A percentile compares a stretch with the other conserved stretches of the same genome.
These are phyloP conservation scores for Aschersonia sp. DNA, from an alignment of 2,329 filamentous ascomycete species.

Conservation along the genomic window DNA sequence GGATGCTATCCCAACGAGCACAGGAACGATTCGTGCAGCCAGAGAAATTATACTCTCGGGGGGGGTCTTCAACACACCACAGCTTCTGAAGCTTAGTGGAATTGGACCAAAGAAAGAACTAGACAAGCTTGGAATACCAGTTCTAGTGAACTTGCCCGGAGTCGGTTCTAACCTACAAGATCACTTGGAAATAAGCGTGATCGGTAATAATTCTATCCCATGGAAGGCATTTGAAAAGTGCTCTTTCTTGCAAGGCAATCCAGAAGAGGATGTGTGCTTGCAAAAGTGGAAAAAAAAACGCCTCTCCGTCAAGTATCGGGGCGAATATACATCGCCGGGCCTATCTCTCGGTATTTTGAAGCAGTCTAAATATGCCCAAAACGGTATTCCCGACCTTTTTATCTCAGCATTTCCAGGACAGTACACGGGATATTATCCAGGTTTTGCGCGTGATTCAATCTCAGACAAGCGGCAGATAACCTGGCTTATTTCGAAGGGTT, in stretches of 20 bases:
- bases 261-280: conserved; percentile 18
- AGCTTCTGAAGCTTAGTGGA: conserved; percentile 30
- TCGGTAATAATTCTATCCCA: background rate
- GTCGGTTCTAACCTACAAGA: background rate
- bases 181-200: background rate
- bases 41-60: conserved; percentile 32
- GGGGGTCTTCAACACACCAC: conserved; percentile 30
- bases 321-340: background rate
- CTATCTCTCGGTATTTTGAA: background rate
- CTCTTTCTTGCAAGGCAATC: background rate
- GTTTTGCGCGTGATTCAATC: background rate
- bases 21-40: conserved; percentile 14
- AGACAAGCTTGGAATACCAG: conserved; percentile 1
- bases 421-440: background rate
- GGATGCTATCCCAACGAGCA: background rate
- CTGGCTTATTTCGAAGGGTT: background rate
- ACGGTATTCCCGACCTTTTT: background rate
- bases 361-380: background rate
- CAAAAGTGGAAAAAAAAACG: conserved; percentile 11
- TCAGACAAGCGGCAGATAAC: background rate
- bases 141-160: background rate
- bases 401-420: background rate
- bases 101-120: conserved; percentile 25
- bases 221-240: background rate
- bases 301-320: background rate